phyloP scores from a whole-genome alignment of 345 rosid genomes.

The Citrus australasica region DNA sequence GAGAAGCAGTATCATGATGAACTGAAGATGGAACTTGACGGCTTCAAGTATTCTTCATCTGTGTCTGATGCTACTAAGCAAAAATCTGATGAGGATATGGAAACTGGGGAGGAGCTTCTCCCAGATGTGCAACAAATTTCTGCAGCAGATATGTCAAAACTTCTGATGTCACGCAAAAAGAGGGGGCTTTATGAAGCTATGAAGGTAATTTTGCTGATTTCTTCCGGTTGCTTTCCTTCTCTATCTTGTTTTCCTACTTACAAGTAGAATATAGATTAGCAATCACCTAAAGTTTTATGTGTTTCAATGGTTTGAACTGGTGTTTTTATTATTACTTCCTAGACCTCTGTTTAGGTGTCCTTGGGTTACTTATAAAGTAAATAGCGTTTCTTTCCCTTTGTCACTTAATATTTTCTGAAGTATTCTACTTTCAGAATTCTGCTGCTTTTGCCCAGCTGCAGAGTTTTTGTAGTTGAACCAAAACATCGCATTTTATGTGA shows the following conservation, averaged over 20 bases:
- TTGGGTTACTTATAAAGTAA: neutral
- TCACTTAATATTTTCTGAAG: neutral
- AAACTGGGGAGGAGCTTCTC: conserved; percentile 33
- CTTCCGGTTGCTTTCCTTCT: neutral
- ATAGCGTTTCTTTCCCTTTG: neutral
- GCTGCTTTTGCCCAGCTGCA: neutral
- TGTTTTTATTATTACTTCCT: neutral
- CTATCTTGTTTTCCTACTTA: neutral
- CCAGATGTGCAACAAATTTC: conserved; percentile 38
- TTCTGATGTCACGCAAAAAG: conserved; percentile 62
- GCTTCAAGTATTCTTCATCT: conserved; percentile 23
- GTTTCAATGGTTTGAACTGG: neutral
- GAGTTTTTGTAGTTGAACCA: neutral
- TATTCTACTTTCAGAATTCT: neutral
- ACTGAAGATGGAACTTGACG: conserved; percentile 59
- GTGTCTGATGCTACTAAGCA: conserved; percentile 18
- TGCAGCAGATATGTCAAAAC: conserved; percentile 22
- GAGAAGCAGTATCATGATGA: conserved; percentile 91
- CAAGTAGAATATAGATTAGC: neutral
- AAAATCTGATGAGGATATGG: conserved; percentile 21
- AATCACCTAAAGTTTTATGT: neutral
- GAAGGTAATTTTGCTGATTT: conserved; percentile 39
- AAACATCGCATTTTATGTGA: neutral
- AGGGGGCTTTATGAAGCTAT: conserved; percentile 64
- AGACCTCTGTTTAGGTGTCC: neutral